Evolutionary conservation across 2,329 filamentous ascomycete genomes (phyloP).

Genomic region (Ophiostoma montium): DNA sequence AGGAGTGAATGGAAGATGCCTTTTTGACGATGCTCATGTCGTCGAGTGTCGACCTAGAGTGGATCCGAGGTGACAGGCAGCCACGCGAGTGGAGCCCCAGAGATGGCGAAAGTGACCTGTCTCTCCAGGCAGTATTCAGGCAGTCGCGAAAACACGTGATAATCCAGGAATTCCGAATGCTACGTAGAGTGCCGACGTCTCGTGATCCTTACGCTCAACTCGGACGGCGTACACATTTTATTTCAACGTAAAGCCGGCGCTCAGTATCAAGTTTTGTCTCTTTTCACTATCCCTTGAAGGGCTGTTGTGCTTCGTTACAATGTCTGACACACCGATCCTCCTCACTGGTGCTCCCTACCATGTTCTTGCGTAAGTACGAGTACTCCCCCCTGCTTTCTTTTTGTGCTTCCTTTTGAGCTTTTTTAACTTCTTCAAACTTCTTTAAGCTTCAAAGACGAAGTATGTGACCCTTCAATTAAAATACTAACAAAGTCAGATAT

Average conservation of each 20-base stretch:
- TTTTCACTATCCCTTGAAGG: too few species aligned
- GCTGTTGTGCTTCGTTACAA: constrained; percentile 18
- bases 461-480: too few species aligned
- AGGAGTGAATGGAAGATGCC: background rate
- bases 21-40: background rate
- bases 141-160: constrained; percentile 13
- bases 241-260: too few species aligned
- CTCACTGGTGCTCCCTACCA: constrained; percentile 60
- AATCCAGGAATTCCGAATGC: too few species aligned
- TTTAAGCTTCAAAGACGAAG: too few species aligned
- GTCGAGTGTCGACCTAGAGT: background rate
- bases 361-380: constrained; percentile 55
- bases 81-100: background rate
- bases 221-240: too few species aligned
- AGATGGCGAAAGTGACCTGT: background rate
- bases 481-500: constrained; percentile 41
- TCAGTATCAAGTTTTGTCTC: too few species aligned
- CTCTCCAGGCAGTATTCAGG: background rate
- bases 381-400: too few species aligned
- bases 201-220: too few species aligned
- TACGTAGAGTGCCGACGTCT: too few species aligned
- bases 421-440: too few species aligned
- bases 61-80: background rate
- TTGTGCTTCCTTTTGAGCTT: too few species aligned
- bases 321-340: constrained; percentile 35